phyloP scores from a whole-genome alignment of 371 early-diverging fungal species.

The Racocetra persica region DNA sequence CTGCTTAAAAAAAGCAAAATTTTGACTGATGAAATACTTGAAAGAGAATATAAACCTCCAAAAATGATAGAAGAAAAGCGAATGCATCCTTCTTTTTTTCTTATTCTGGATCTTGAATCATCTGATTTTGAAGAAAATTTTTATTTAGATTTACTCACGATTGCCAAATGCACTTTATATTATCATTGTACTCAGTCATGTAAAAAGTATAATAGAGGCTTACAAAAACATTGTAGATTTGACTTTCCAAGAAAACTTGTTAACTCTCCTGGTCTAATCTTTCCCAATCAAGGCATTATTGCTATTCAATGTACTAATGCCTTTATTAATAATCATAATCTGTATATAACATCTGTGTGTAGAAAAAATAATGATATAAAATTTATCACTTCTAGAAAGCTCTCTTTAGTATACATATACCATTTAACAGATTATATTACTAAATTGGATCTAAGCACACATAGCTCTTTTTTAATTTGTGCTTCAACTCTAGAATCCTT shows the following conservation, averaged over 20 bases:
- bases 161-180: background rate
- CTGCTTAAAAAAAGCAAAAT: background rate
- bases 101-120: too few species aligned
- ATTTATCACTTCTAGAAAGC: too few species aligned
- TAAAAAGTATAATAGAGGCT: background rate
- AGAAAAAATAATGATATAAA: background rate
- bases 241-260: background rate
- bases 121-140: too few species aligned
- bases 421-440: too few species aligned
- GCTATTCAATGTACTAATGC: background rate
- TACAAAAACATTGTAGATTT: background rate
- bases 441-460: too few species aligned
- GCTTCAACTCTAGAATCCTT: too few species aligned
- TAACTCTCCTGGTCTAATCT: background rate
- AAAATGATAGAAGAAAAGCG: too few species aligned
- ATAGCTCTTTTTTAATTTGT: too few species aligned
- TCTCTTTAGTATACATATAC: too few species aligned
- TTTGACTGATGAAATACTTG: background rate
- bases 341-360: background rate
- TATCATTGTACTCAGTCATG: background rate
- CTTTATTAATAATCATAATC: background rate
- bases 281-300: background rate
- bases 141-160: background rate
- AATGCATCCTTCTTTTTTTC: too few species aligned
- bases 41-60: too few species aligned